Percentiles rank a stretch among this genome's conserved stretches.
Evolutionary conservation across 805 yeast species (phyloP).

Genomic region (Teunomyces stri): DNA sequence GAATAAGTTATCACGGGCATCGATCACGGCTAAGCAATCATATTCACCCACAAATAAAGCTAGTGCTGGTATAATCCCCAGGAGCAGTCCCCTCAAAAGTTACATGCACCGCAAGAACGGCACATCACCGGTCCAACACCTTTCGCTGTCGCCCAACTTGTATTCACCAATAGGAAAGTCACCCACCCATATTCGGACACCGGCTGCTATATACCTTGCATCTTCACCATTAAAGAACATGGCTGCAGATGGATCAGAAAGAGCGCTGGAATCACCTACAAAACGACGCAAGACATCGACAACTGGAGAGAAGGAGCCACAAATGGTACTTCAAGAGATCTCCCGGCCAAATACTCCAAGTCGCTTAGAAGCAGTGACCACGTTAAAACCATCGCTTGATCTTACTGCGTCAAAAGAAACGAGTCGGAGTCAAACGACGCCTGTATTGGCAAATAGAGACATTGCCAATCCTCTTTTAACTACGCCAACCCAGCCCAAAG

Average conservation of each 20-base stretch:
- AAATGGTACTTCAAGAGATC: constrained; percentile 32
- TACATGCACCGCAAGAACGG: constrained; percentile 25
- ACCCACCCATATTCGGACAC: constrained; percentile 39
- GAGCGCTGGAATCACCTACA: constrained; percentile 31
- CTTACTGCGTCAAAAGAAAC: constrained; percentile 6
- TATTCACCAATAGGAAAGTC: constrained; percentile 40
- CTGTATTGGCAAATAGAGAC: constrained; percentile 12
- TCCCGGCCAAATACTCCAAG: constrained; percentile 28
- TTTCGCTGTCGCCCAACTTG: constrained; percentile 30
- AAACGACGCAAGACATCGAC: constrained; percentile 18
- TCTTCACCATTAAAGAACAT: constrained; percentile 34
- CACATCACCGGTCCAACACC: constrained; percentile 17
- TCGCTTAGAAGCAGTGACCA: constrained; percentile 9
- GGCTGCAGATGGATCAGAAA: constrained; percentile 11
- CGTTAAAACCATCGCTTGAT: constrained; percentile 13
- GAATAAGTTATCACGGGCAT: constrained; percentile 40
- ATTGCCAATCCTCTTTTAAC: constrained; percentile 14
- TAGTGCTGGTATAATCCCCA: constrained; percentile 14
- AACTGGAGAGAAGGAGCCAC: constrained; percentile 8
- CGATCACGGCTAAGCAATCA: constrained; percentile 43
- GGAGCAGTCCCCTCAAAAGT: constrained; percentile 31
- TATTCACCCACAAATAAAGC: constrained; percentile 13
- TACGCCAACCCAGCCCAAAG: constrained; percentile 36
- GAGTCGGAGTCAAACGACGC: constrained; percentile 11
- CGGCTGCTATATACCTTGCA: constrained; percentile 32